Conservation (phyloP, 306 rosid genomes). For the Corylus avellana region DNA sequence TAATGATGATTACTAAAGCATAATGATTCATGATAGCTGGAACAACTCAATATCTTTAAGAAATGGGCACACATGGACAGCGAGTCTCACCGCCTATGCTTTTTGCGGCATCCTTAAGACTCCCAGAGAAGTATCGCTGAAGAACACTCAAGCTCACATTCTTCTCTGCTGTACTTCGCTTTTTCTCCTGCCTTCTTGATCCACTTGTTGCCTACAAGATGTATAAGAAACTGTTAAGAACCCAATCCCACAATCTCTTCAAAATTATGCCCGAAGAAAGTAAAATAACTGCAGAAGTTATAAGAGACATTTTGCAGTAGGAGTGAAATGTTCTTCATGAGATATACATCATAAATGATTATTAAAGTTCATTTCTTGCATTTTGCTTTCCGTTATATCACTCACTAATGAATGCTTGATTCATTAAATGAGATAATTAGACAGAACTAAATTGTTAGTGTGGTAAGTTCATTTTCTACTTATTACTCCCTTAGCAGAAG, state of each 20-base stretch:
- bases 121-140: conserved; percentile 87
- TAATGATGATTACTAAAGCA: conserved; percentile 17
- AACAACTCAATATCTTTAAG: conserved; percentile 3
- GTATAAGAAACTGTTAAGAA: conserved; percentile 6
- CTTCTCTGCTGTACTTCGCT: conserved; percentile 61
- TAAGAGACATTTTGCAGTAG: background rate
- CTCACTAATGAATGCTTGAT: background rate
- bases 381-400: background rate
- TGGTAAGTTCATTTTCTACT: background rate
- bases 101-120: conserved; percentile 94
- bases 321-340: background rate
- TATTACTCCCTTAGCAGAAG: background rate
- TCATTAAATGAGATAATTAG: background rate
- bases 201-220: conserved; percentile 48
- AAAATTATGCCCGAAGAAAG: conserved; percentile 15
- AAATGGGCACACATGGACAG: conserved; percentile 28
- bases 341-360: background rate
- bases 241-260: conserved; percentile 18
- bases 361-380: background rate
- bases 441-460: background rate
- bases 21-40: conserved; percentile 24
- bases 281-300: conserved; percentile 23
- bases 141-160: conserved; percentile 83
- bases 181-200: conserved; percentile 58
- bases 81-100: conserved; percentile 74